Percentiles rank a stretch among this genome's conserved stretches.
phyloP scores from a whole-genome alignment of 2,329 filamentous ascomycete genomes.

The Fusarium sterilihyphosum region DNA sequence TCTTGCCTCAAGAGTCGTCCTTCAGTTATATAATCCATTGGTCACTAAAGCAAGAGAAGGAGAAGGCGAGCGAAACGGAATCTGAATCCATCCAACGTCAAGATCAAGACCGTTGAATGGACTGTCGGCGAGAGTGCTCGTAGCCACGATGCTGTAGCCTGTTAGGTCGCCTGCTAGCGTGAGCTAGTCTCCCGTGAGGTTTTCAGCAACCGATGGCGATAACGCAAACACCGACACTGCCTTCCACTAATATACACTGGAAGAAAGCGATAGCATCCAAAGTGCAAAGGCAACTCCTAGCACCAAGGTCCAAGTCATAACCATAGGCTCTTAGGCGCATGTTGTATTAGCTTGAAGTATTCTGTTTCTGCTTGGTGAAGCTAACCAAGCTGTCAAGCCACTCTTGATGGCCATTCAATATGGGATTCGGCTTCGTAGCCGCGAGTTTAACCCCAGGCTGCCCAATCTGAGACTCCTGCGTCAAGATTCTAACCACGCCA shows the following conservation, averaged over 20 bases:
- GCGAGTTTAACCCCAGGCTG: background rate
- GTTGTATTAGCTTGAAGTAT: background rate
- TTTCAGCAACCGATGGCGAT: background rate
- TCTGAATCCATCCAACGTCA: background rate
- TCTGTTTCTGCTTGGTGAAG: background rate
- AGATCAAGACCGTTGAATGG: background rate
- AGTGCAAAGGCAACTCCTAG: background rate
- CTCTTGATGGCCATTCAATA: background rate
- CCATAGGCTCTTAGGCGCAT: background rate
- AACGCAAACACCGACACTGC: rapidly evolving
- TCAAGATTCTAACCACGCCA: background rate
- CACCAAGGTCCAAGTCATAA: background rate
- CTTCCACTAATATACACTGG: background rate
- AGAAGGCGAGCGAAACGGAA: background rate
- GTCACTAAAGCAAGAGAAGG: background rate
- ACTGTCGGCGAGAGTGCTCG: background rate
- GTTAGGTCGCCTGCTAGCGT: background rate
- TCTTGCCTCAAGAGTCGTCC: background rate
- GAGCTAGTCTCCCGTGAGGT: background rate
- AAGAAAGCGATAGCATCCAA: background rate
- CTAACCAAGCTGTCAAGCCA: background rate
- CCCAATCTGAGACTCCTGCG: background rate
- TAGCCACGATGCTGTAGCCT: background rate
- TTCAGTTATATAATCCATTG: background rate
- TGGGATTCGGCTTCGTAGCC: background rate